phyloP scores from a whole-genome alignment of 768 basidiomycete species.

The Tricholoma flavovirens region DNA sequence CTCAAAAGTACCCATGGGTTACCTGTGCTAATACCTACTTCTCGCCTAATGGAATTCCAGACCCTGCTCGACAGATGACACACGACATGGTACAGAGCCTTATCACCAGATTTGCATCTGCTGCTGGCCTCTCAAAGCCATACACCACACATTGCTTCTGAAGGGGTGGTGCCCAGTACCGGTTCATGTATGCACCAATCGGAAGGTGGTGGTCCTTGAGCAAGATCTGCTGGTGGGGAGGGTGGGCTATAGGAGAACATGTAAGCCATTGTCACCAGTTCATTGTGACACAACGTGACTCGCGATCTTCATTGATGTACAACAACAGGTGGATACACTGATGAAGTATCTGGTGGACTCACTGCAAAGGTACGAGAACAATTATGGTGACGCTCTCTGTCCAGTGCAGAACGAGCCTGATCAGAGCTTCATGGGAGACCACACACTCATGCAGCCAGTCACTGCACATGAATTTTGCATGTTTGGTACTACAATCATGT shows the following conservation, averaged over 20 bases:
- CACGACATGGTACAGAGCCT: slow-evolving; percentile 17
- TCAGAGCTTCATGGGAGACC: neutral
- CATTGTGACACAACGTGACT: no score
- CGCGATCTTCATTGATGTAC: no score
- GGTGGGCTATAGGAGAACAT: slow-evolving; percentile 26
- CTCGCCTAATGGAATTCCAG: slow-evolving; percentile 14
- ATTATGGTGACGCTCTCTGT: slow-evolving; percentile 6
- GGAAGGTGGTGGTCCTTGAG: slow-evolving; percentile 21
- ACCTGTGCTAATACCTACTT: slow-evolving; percentile 18
- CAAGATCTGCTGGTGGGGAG: slow-evolving; percentile 31
- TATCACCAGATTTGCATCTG: slow-evolving; percentile 19
- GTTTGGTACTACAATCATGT: neutral
- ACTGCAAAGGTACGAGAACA: slow-evolving; percentile 20
- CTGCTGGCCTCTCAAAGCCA: slow-evolving; percentile 13
- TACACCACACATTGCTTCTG: slow-evolving; percentile 29
- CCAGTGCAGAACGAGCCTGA: neutral
- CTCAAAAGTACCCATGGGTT: no score
- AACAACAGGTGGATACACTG: slow-evolving; percentile 15
- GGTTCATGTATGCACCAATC: slow-evolving; percentile 29
- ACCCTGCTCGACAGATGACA: neutral
- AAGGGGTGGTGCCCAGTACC: slow-evolving; percentile 29
- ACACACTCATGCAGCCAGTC: neutral
- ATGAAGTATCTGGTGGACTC: slow-evolving; percentile 25
- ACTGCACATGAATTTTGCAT: neutral
- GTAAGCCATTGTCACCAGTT: slow-evolving; percentile 4